These are phyloP conservation scores for Symbiodinium natans DNA, from an alignment of 73 alveolate genomes.

Conservation along the genomic window DNA sequence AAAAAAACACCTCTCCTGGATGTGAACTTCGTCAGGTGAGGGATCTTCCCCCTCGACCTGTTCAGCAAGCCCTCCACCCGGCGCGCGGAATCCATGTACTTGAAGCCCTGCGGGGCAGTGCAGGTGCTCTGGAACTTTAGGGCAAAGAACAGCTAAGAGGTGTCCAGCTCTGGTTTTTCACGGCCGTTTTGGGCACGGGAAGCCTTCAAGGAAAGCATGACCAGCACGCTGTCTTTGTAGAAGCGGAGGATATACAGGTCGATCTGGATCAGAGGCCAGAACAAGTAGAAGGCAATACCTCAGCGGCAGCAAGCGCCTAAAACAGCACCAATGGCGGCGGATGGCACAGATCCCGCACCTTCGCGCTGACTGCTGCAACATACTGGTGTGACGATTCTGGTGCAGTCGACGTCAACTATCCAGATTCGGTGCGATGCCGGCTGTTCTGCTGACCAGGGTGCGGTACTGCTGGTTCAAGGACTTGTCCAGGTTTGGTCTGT, in stretches of 20 bases:
- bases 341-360: too few species aligned
- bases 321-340: too few species aligned
- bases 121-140: too few species aligned
- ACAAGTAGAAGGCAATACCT: conserved; percentile 84
- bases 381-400: too few species aligned
- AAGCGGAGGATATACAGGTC: conserved; percentile 45
- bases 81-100: conserved; percentile 72
- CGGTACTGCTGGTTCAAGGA: conserved; percentile 82
- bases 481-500: conserved; percentile 74
- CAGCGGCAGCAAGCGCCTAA: too few species aligned
- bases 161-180: too few species aligned
- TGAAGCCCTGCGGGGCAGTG: conserved; percentile 38
- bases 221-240: conserved; percentile 26
- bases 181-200: too few species aligned
- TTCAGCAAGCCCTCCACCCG: conserved; percentile 43
- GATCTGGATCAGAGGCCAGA: conserved; percentile 71
- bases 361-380: too few species aligned
- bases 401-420: too few species aligned
- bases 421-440: too few species aligned
- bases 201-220: neutral
- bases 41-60: conserved; percentile 74
- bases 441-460: neutral
- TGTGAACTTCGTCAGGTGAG: conserved; percentile 79
- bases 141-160: too few species aligned
- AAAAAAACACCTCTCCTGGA: too few species aligned